Base-by-base conservation (phyloP, 2,329 filamentous ascomycete species). In the Colletotrichum spaethianum region DNA sequence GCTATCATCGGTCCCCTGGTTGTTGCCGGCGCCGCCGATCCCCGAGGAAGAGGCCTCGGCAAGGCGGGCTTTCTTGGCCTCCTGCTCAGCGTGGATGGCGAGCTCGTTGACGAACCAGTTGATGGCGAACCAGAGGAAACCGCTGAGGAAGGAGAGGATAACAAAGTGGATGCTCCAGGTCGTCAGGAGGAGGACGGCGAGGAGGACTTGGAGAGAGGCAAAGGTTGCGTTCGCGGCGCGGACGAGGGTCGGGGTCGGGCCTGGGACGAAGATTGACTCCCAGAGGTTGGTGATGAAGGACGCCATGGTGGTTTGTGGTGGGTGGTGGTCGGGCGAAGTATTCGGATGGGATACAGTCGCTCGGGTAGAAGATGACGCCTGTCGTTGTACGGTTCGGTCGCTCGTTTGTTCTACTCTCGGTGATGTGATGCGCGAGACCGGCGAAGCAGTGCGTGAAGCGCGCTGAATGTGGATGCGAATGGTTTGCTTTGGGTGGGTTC, bases 31-130 rank as follows among this genome's bases (percentile, higher is more conserved):
- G 75, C 55, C 70, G 71, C 70, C 68, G 75, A 77, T 79, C 76
- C 81, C 79, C 28, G 82, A 81, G 44, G 78, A 75, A 18, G 53
- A 38, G 18, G 48, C 14, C 11, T 63, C 63, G 26, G 55, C 59
- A 28, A 26, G 33, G 61, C 80, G 80, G 74, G 82, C 79, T 77
- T 84, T 84, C 72, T 85, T 80, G 50, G 78, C 83, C 78, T 89
- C 87, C 72, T 74, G 50, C 46, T 75, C 76, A n/a, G 72, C 77
- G 46, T 84, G 84, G 61, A 80, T 79, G 73, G 83, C 83, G 60
- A 91, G 80, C 84, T 91, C 96, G 56, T 84, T 84, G 67, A 94
- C 95, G 79, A 99, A 98, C 96, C 96, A 99, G 88, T 98, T 98
- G 84, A 98, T 95, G 69, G 93, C 91, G 86, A 90, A 95, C 96